Base-by-base conservation (phyloP, 2,329 filamentous ascomycete species). In the Colletotrichum sp. region DNA sequence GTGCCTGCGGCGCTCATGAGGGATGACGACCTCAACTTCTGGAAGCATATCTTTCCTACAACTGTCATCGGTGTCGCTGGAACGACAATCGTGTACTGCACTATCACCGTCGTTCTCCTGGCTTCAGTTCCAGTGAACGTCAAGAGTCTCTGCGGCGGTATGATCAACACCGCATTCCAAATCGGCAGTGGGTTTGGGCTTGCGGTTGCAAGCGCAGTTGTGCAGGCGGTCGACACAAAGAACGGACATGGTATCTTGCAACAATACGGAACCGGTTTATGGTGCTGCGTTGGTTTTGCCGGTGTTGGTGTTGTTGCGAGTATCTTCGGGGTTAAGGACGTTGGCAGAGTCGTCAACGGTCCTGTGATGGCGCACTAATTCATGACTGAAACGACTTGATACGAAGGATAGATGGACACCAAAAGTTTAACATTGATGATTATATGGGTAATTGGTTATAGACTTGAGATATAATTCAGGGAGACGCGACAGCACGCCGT, bases 81-180 rank as follows among this genome's bases (percentile, higher is more conserved):
- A 2, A 72, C 69, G 6, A 75, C 72, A 6, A 75, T 75, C 15
- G 72, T 75, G 4, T 75, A 75, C 72, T 75, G 68, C 68, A 75
- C 72, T 25, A 75, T 75, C 63, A 75, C 72, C 30, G 72, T 72
- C n/a, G 72, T 75, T 12, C 72, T 75, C 16, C 36, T 75, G 39
- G 72, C 72, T 13, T 75, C 72, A 8, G 68, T 75, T 1, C 72
- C 72, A 2, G 63, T 75, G 36, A 75, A 75, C n/a, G 72, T 75
- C 36, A 75, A 75, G 72, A 75, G 72, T n/a, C 72, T 75, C 4
- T 75, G 72, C 68, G 72, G 72, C 2, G 72, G 72, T 34, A 75
- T 75, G 68, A 44, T 75, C 13, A 75, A 75, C 32, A 75, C 72
- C 30, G 72, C 72, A n/a, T 75, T 75, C 25, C 72, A 75, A 63